phyloP scores from a whole-genome alignment of 208 protist genomes.

The Crithidia fasciculata region DNA sequence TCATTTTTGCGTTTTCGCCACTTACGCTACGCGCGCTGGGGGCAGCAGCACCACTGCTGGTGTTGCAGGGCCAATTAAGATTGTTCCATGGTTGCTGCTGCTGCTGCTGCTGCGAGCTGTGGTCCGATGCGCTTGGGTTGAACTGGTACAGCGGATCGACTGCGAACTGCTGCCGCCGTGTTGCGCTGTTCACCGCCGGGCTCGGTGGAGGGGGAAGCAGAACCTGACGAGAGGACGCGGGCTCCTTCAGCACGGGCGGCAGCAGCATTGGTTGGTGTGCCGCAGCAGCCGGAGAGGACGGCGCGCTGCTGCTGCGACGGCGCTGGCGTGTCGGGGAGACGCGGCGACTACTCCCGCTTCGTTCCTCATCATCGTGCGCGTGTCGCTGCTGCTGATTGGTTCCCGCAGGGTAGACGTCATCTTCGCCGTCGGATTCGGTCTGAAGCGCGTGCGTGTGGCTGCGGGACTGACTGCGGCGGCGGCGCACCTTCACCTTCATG shows the following conservation, averaged over 20 bases:
- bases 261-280: neutral
- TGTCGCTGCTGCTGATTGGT: neutral
- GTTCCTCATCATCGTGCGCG: neutral
- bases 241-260: neutral
- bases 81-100: constrained; percentile 34
- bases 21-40: neutral
- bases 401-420: neutral
- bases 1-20: neutral
- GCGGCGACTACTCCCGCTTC: neutral
- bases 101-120: neutral
- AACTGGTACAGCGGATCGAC: constrained; percentile 19
- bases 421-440: neutral
- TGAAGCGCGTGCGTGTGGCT: neutral
- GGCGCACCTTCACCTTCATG: constrained; percentile 27
- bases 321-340: neutral
- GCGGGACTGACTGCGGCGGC: constrained; percentile 23
- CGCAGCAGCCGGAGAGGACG: neutral
- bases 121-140: constrained; percentile 1
- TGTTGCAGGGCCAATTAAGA: constrained; percentile 18
- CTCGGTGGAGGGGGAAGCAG: constrained; percentile 29
- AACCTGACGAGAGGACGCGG: neutral
- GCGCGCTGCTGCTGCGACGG: constrained; percentile 6
- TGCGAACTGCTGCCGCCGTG: constrained; percentile 14
- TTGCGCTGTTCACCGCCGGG: constrained; percentile 12
- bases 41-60: neutral